Percentiles rank a stretch among this genome's conserved stretches.
phyloP scores from a whole-genome alignment of 192 early-diverging fungal genomes.

The Coemansia guatemalensis region DNA sequence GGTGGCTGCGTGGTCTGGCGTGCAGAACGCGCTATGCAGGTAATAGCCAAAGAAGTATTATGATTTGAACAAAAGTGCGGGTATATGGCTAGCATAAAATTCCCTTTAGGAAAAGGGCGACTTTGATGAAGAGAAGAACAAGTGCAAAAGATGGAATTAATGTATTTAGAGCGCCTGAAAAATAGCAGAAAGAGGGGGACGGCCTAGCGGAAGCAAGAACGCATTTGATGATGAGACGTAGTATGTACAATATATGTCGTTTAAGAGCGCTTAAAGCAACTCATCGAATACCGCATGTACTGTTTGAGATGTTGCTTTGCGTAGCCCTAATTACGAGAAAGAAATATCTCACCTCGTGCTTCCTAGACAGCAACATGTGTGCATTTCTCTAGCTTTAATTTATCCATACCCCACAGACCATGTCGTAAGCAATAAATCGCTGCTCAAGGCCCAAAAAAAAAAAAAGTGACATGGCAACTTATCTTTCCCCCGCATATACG shows the following conservation, averaged over 20 bases:
- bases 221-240: neutral
- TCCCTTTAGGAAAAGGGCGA: neutral
- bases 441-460: neutral
- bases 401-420: neutral
- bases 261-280: neutral
- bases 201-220: neutral
- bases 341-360: neutral
- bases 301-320: neutral
- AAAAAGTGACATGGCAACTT: neutral
- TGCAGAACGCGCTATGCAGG: neutral
- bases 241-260: neutral
- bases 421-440: neutral
- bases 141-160: neutral
- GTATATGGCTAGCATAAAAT: neutral
- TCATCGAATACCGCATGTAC: neutral
- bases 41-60: neutral
- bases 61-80: neutral
- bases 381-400: neutral
- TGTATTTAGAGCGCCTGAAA: neutral
- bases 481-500: neutral
- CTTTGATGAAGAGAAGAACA: slow-evolving; percentile 5
- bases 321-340: neutral
- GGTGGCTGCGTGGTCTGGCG: neutral
- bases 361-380: neutral
- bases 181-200: neutral